Evolutionary conservation across 2,329 filamentous ascomycete genomes (phyloP), one percentile per base, ranked within the genome.

Genomic region (Fusarium caatingaense): DNA sequence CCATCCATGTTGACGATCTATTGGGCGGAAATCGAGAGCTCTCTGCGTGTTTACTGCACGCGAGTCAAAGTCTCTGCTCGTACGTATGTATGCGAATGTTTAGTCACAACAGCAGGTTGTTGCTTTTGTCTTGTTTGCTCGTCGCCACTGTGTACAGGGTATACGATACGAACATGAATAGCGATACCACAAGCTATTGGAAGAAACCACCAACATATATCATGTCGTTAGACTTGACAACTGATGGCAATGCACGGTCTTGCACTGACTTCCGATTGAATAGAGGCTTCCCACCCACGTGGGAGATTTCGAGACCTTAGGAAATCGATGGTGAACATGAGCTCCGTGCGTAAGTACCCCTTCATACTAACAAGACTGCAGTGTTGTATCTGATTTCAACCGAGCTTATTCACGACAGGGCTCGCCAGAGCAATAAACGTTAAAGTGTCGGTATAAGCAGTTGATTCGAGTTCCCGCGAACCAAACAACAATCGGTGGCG

Each of bases 1-100:
- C 55, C 56, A 73, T 74, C 70, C 70, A 73, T 72, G 73, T 61
- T 68, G 73, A 60, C 62, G 72, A 75, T 74, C 73, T 58, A 53
- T 58, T 58, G 60, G 58, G 58, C 60, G 56, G 61, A 42, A 70
- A 60, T 49, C 25, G 51, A 66, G 58, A 46, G 47, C 61, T 62
- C 63, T 75, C 67, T 65, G 48, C 30, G 25, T 28, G 51, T 12
- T n/a, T 42, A 25, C 49, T 53, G 49, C 30, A 48, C 41, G 34
- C 45, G 55, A 72, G 61, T 72, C 60, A 44, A 63, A 27, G 50
- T 45, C 51, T 65, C 20, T 48, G 42, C 30, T 60, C 34, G 32
- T 53, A 56, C 32, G 20, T 15, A 49, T 20, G 16, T 20, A 51
- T 53, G 50, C 49, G 44, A 45, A 27, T 56, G 59, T 49, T 37